A percentile compares a stretch with the other conserved stretches of the same genome.
phyloP scores from a whole-genome alignment of 2,329 filamentous ascomycete species.

The Paecilomyces sp. region DNA sequence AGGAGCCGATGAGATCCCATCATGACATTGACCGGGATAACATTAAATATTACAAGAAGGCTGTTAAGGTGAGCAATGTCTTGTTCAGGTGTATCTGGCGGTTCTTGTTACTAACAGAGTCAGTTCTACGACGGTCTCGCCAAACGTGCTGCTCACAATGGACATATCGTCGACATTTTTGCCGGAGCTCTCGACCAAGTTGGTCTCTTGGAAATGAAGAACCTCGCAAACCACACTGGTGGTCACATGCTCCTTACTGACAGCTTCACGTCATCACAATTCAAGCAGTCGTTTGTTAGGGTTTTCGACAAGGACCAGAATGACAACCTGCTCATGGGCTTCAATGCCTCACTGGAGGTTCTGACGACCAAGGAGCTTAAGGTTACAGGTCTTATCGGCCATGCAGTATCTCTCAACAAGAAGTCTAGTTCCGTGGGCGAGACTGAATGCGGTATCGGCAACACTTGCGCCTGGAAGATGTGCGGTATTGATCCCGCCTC shows the following conservation, averaged over 20 bases:
- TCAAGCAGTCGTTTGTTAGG: slow-evolving; percentile 95
- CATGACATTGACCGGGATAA: slow-evolving; percentile 98
- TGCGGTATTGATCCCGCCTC: slow-evolving; percentile 91
- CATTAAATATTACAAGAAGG: slow-evolving; percentile 99
- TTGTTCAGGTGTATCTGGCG: not conserved
- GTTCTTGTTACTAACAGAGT: slow-evolving; percentile 13
- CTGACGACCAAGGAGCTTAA: slow-evolving; percentile 97
- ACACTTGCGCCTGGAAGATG: slow-evolving; percentile 99
- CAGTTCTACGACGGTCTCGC: slow-evolving; percentile 92
- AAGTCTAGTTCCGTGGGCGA: slow-evolving; percentile 96
- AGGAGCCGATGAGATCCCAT: slow-evolving; percentile 94
- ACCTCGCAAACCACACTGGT: slow-evolving; percentile 88
- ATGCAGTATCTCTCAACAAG: slow-evolving; percentile 95
- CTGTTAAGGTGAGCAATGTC: slow-evolving; percentile 63
- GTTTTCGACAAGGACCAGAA: slow-evolving; percentile 95
- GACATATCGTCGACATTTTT: slow-evolving; percentile 96
- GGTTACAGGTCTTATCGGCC: slow-evolving; percentile 93
- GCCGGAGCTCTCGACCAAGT: slow-evolving; percentile 96
- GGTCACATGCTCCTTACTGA: slow-evolving; percentile 98
- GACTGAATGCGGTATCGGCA: slow-evolving; percentile 96
- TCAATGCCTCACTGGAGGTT: slow-evolving; percentile 93
- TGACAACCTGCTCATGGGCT: slow-evolving; percentile 94
- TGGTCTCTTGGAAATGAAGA: slow-evolving; percentile 96
- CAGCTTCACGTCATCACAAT: slow-evolving; percentile 98
- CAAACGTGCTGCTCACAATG: slow-evolving; percentile 91